Evolutionary conservation across 2,329 filamentous ascomycete genomes (phyloP).

Genomic region (Annulohypoxylon truncatum): DNA sequence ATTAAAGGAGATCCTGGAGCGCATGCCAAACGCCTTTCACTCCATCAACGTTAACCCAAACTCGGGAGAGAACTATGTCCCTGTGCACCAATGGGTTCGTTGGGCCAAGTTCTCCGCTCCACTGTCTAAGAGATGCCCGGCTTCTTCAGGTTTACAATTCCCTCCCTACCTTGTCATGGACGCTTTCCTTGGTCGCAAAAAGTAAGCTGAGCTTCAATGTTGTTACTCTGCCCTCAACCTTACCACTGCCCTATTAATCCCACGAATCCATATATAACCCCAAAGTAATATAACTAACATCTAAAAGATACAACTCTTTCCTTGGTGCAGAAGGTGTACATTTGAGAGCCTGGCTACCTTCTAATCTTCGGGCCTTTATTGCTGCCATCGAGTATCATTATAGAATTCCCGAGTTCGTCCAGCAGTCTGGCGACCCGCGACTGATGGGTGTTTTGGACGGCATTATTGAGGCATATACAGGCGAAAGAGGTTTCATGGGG

Average conservation of each 20-base stretch:
- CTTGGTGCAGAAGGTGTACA: constrained; percentile 64
- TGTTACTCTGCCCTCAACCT: neutral
- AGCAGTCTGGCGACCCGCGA: constrained; percentile 60
- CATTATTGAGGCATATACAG: constrained; percentile 66
- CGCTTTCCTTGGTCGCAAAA: constrained; percentile 64
- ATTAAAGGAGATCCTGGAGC: constrained; percentile 64
- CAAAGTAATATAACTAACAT: constrained; percentile 16
- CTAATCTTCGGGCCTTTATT: constrained; percentile 66
- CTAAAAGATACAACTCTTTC: constrained; percentile 58
- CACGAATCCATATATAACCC: too few species aligned
- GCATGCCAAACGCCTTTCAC: constrained; percentile 66
- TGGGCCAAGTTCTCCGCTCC: constrained; percentile 65
- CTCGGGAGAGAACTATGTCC: constrained; percentile 63
- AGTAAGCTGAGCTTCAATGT: constrained; percentile 37
- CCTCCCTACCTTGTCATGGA: constrained; percentile 66
- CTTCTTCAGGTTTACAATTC: constrained; percentile 63
- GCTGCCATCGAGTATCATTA: constrained; percentile 67
- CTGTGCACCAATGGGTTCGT: constrained; percentile 61
- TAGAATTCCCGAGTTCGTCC: constrained; percentile 64
- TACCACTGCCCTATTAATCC: too few species aligned
- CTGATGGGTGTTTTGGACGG: constrained; percentile 65
- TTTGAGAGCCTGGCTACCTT: constrained; percentile 64
- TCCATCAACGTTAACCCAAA: constrained; percentile 65
- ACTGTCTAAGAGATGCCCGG: constrained; percentile 62
- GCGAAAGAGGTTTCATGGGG: constrained; percentile 67